These are phyloP conservation scores for Dentipellis sp. DNA, from an alignment of 768 basidiomycete genomes.

Conservation along the genomic window DNA sequence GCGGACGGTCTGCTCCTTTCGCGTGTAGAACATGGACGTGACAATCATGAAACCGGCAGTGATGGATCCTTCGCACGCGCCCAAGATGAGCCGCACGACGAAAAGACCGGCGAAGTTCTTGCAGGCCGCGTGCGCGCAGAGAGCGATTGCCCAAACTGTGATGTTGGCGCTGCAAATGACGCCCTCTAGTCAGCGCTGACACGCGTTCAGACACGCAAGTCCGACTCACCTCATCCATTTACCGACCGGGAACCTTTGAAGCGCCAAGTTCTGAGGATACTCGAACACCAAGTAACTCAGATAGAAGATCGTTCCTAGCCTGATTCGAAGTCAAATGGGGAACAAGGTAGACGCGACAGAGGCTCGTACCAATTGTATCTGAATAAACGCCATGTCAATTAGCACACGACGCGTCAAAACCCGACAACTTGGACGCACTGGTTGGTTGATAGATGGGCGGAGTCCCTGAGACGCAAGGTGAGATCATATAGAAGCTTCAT, in stretches of 20 bases:
- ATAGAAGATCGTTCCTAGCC: conserved; percentile 74
- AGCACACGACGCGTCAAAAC: neutral
- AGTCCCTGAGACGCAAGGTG: conserved; percentile 28
- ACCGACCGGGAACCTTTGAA: conserved; percentile 67
- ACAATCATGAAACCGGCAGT: conserved; percentile 75
- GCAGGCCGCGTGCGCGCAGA: conserved; percentile 61
- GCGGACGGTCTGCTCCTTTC: conserved; percentile 56
- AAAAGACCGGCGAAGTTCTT: conserved; percentile 59
- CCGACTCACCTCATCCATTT: conserved; percentile 64
- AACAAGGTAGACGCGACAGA: neutral
- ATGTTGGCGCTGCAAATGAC: conserved; percentile 45
- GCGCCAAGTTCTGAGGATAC: conserved; percentile 63
- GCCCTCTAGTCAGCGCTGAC: neutral
- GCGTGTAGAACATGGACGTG: conserved; percentile 71
- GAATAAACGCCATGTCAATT: neutral
- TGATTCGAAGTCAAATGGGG: conserved; percentile 13
- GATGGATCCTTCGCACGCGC: conserved; percentile 63
- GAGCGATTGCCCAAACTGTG: conserved; percentile 51
- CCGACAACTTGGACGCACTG: conserved; percentile 33
- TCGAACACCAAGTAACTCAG: conserved; percentile 63
- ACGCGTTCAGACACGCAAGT: neutral
- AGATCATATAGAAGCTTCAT: neutral
- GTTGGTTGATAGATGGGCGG: conserved; percentile 53
- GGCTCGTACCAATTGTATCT: conserved; percentile 58
- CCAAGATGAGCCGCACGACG: conserved; percentile 53